Percentiles rank a stretch among this genome's conserved stretches.
These are phyloP conservation scores for Lactarius hengduanensis DNA, from an alignment of 768 basidiomycete species.

Conservation along the genomic window DNA sequence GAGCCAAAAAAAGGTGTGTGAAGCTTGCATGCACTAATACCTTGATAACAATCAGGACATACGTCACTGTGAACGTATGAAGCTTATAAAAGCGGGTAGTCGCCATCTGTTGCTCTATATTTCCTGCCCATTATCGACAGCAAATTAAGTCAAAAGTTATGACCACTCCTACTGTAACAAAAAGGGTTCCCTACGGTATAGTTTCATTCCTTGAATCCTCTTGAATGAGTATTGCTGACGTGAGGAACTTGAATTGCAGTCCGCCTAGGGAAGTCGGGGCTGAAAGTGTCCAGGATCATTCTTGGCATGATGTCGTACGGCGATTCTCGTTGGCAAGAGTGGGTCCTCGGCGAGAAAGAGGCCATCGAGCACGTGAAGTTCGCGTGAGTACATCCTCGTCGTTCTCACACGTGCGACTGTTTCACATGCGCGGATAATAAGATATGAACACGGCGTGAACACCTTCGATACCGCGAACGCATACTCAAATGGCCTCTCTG, in stretches of 20 bases:
- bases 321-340: conserved; percentile 33
- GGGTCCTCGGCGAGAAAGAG: conserved; percentile 37
- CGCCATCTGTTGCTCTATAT: neutral
- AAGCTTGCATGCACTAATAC: no score
- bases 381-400: conserved; percentile 30
- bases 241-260: conserved; percentile 16
- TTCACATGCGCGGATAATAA: conserved; percentile 14
- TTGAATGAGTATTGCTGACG: neutral
- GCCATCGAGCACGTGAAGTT: conserved; percentile 29
- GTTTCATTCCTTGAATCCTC: neutral
- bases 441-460: conserved; percentile 60
- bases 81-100: neutral
- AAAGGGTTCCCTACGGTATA: conserved; percentile 20
- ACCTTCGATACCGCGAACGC: conserved; percentile 57
- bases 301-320: conserved; percentile 66
- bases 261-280: conserved; percentile 48
- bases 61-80: neutral
- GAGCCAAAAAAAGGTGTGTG: neutral
- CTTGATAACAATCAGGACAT: no score
- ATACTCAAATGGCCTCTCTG: conserved; percentile 37
- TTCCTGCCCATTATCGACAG: neutral
- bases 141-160: neutral
- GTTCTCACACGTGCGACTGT: conserved; percentile 11
- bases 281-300: conserved; percentile 65
- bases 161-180: conserved; percentile 10